These are phyloP conservation scores for Whalleya microplaca DNA, from an alignment of 2,329 filamentous ascomycete species.

Conservation along the genomic window DNA sequence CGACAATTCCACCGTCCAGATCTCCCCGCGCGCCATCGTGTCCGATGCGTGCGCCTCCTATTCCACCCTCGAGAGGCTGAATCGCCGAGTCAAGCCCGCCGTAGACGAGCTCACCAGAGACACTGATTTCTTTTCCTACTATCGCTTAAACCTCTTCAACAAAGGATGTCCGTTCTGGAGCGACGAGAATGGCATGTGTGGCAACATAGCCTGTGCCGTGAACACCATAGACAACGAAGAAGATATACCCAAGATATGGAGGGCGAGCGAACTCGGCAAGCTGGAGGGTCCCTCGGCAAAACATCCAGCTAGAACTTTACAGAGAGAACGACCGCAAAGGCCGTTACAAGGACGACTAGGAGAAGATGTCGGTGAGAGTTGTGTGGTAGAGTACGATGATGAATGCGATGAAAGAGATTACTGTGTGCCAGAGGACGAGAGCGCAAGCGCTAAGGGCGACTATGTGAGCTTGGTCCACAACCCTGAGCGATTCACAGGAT, in stretches of 20 bases:
- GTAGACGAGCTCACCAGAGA: slow-evolving; percentile 80
- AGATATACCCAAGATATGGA: slow-evolving; percentile 90
- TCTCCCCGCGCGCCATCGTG: slow-evolving; percentile 86
- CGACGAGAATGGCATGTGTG: slow-evolving; percentile 91
- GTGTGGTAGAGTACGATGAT: slow-evolving; percentile 95
- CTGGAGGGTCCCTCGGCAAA: slow-evolving; percentile 88
- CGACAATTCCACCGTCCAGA: slow-evolving; percentile 55
- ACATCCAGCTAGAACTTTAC: slow-evolving; percentile 78
- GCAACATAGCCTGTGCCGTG: slow-evolving; percentile 94
- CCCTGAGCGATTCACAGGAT: slow-evolving; percentile 94
- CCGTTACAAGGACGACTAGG: slow-evolving; percentile 84
- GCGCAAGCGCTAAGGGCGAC: slow-evolving; percentile 83
- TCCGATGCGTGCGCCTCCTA: slow-evolving; percentile 95
- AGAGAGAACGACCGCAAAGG: slow-evolving; percentile 69
- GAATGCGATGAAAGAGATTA: slow-evolving; percentile 97
- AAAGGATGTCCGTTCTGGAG: slow-evolving; percentile 96
- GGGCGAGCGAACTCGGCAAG: slow-evolving; percentile 88
- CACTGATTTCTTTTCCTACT: slow-evolving; percentile 98
- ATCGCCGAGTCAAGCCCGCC: slow-evolving; percentile 73
- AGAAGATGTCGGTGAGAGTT: slow-evolving; percentile 88
- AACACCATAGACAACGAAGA: slow-evolving; percentile 94
- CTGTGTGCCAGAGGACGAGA: slow-evolving; percentile 94
- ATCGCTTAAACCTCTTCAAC: slow-evolving; percentile 91
- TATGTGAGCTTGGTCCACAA: slow-evolving; percentile 95
- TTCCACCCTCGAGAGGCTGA: slow-evolving; percentile 83